phyloP scores from a whole-genome alignment of 2,329 filamentous ascomycete species.

The Trichoderma harzianum region DNA sequence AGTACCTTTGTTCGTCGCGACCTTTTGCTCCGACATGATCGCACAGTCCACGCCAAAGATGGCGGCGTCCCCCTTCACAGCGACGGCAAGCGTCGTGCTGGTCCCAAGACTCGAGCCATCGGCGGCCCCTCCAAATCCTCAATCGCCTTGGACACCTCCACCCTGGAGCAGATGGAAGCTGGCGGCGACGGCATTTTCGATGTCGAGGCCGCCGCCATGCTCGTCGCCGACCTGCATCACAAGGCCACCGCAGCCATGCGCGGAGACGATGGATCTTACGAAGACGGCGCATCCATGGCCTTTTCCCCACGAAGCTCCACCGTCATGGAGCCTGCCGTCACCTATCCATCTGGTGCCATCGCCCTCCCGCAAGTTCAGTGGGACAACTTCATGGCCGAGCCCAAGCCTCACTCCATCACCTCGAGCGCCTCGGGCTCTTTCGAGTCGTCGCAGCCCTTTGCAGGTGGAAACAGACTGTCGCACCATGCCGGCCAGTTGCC shows the following conservation, averaged over 20 bases:
- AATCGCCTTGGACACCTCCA: conserved; percentile 76
- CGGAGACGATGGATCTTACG: conserved; percentile 53
- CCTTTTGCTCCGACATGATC: conserved; percentile 91
- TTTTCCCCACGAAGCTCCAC: conserved; percentile 70
- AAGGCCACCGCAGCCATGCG: conserved; percentile 76
- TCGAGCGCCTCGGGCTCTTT: conserved; percentile 64
- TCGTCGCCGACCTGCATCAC: conserved; percentile 97
- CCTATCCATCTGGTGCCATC: conserved; percentile 74
- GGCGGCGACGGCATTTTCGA: conserved; percentile 89
- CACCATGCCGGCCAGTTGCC: conserved; percentile 63
- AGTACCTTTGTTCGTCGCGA: conserved; percentile 98
- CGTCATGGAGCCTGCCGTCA: conserved; percentile 73
- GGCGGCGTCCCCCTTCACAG: conserved; percentile 90
- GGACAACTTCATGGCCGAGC: conserved; percentile 80
- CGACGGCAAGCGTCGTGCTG: conserved; percentile 82
- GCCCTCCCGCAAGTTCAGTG: conserved; percentile 84
- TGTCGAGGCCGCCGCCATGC: conserved; percentile 95
- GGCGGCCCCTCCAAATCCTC: conserved; percentile 69
- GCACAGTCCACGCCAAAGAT: conserved; percentile 97
- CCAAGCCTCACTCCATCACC: conserved; percentile 71
- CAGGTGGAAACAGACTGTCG: conserved; percentile 54
- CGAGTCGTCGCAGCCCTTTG: conserved; percentile 64
- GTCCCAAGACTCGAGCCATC: conserved; percentile 63
- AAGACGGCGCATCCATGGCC: conserved; percentile 59
- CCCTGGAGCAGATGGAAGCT: conserved; percentile 88